These are phyloP conservation scores for Phaeomoniella chlamydospora DNA, from an alignment of 2,329 filamentous ascomycete species.

Conservation along the genomic window DNA sequence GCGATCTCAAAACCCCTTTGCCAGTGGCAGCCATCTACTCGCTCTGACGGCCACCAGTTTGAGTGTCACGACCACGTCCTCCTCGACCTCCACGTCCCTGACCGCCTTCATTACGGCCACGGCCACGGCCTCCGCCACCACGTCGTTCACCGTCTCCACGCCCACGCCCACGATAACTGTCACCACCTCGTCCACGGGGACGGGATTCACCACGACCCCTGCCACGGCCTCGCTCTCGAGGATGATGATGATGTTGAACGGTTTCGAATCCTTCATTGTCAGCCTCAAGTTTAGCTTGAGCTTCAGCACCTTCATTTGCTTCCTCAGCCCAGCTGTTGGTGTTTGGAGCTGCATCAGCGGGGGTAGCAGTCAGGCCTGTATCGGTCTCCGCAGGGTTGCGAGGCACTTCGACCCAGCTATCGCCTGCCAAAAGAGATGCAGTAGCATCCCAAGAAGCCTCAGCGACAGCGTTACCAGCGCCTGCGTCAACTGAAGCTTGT, in stretches of 20 bases:
- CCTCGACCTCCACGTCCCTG: slow-evolving; percentile 12
- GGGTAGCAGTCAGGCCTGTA: slow-evolving; percentile 45
- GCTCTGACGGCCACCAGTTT: neutral
- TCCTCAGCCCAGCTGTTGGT: slow-evolving; percentile 74
- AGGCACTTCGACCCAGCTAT: slow-evolving; percentile 57
- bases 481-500: slow-evolving; percentile 23
- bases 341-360: slow-evolving; percentile 35
- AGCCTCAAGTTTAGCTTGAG: slow-evolving; percentile 13
- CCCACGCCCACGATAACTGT: slow-evolving; percentile 12
- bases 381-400: slow-evolving; percentile 64
- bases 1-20: neutral
- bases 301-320: slow-evolving; percentile 39
- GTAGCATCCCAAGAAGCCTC: slow-evolving; percentile 42
- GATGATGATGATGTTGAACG: slow-evolving; percentile 18
- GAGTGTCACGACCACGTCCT: slow-evolving; percentile 14
- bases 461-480: slow-evolving; percentile 29
- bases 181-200: slow-evolving; percentile 20
- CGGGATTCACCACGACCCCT: slow-evolving; percentile 18
- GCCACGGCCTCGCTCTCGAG: slow-evolving; percentile 19
- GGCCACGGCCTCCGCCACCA: slow-evolving; percentile 18
- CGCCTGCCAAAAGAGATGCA: slow-evolving; percentile 38
- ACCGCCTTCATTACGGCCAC: slow-evolving; percentile 17
- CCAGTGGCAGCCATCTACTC: neutral
- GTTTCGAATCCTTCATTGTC: slow-evolving; percentile 21
- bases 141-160: slow-evolving; percentile 19